These are phyloP conservation scores for Neurospora sublineolata DNA, from an alignment of 495 filamentous ascomycete species.

Conservation along the genomic window DNA sequence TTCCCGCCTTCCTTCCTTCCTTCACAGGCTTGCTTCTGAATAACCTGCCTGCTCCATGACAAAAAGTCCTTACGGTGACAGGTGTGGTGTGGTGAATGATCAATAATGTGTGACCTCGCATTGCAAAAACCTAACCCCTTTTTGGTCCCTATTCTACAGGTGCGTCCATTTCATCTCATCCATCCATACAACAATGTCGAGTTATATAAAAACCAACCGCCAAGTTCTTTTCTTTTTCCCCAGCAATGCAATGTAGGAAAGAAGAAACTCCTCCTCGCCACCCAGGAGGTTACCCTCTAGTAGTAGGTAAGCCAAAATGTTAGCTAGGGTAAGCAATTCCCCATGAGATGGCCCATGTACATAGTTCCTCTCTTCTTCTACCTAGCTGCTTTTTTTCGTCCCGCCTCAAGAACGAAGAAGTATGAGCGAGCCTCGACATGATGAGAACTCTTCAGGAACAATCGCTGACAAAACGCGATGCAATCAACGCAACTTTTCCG, in stretches of 20 bases:
- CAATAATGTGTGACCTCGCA: neutral
- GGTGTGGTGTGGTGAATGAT: neutral
- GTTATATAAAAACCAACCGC: neutral
- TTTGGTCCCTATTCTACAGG: neutral
- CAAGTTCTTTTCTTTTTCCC: neutral
- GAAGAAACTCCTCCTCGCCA: neutral
- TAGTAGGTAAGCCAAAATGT: neutral
- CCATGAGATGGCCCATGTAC: neutral
- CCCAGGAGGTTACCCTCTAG: neutral
- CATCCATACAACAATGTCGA: neutral
- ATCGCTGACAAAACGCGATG: neutral
- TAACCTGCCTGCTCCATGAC: neutral
- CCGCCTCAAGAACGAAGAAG: neutral
- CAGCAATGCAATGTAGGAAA: neutral
- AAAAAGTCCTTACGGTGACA: neutral
- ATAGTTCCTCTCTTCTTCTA: no score
- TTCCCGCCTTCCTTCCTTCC: neutral
- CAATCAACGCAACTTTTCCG: neutral
- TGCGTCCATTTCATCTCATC: neutral
- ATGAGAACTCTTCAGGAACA: neutral
- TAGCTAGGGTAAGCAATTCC: neutral
- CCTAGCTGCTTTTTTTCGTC: neutral
- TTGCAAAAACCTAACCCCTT: neutral
- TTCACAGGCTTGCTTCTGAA: neutral
- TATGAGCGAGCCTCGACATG: neutral